Evolutionary conservation across 192 early-diverging fungal species (phyloP).

Genomic region (Umbelopsis ramanniana): DNA sequence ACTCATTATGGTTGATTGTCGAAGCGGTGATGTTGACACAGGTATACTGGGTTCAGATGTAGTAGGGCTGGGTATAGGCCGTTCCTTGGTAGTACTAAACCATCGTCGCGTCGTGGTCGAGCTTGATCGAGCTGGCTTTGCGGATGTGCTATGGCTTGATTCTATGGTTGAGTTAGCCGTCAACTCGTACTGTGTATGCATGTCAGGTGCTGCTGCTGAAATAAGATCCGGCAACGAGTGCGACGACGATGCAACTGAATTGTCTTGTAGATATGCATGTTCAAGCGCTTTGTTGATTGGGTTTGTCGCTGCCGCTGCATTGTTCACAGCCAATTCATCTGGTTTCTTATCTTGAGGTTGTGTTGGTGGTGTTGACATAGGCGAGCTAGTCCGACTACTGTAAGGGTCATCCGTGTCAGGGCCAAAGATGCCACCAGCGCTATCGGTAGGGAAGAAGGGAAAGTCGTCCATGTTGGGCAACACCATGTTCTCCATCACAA

Average conservation of each 20-base stretch:
- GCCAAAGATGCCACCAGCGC: conserved; percentile 62
- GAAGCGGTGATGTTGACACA: conserved; percentile 1
- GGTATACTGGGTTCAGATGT: conserved; percentile 14
- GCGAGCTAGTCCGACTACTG: background rate
- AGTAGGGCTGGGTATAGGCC: background rate
- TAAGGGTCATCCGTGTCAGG: background rate
- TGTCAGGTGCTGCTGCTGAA: conserved; percentile 14
- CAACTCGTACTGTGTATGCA: conserved; percentile 13
- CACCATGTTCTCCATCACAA: conserved; percentile 80
- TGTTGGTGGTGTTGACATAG: too few relatives aligned
- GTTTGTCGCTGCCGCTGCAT: background rate
- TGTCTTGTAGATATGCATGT: background rate
- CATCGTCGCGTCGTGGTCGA: background rate
- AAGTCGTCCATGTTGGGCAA: conserved; percentile 92
- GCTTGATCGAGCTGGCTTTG: background rate
- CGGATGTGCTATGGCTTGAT: background rate
- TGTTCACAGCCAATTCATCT: background rate
- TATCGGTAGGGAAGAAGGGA: conserved; percentile 73
- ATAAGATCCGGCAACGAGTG: conserved; percentile 34
- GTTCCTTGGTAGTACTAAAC: background rate
- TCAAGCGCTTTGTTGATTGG: too few relatives aligned
- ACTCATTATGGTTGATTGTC: background rate
- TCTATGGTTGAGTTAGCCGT: background rate
- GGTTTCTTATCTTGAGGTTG: background rate
- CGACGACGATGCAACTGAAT: conserved; percentile 12